A percentile compares a stretch with the other conserved stretches of the same genome.
These are phyloP conservation scores for Thalassiosira oceanica DNA, from an alignment of 352 stramenopile genomes.

Conservation along the genomic window DNA sequence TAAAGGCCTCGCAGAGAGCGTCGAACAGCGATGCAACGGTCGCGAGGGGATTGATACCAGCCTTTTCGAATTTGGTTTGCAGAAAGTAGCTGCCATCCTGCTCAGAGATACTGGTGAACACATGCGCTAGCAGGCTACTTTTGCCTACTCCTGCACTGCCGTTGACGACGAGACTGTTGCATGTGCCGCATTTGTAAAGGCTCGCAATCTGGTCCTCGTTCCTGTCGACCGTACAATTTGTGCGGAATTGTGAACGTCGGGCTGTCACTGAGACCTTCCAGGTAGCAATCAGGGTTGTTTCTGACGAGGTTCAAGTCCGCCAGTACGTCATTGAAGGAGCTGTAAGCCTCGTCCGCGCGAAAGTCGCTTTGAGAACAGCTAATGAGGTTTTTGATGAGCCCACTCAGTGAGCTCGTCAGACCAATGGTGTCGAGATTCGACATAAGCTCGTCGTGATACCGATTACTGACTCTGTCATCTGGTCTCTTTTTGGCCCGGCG, in stretches of 20 bases:
- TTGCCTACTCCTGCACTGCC: constrained; percentile 6
- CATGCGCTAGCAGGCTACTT: not conserved
- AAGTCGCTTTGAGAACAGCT: constrained; percentile 17
- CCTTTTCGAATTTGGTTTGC: constrained; percentile 10
- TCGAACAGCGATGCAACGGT: constrained; percentile 40
- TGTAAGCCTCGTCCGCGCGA: constrained; percentile 25
- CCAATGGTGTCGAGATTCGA: constrained; percentile 10
- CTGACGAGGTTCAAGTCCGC: constrained; percentile 32
- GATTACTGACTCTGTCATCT: too few relatives aligned
- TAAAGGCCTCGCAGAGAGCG: constrained; percentile 23
- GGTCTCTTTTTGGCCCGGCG: too few relatives aligned
- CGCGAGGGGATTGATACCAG: constrained; percentile 4
- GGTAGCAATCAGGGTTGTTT: constrained; percentile 21
- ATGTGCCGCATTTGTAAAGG: not conserved
- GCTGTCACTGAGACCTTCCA: constrained; percentile 21
- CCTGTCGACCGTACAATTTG: constrained; percentile 29
- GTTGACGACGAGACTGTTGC: not conserved
- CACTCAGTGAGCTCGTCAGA: constrained; percentile 1
- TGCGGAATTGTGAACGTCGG: constrained; percentile 13
- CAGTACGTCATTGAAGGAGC: constrained; percentile 19
- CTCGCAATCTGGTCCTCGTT: not conserved
- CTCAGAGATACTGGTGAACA: not conserved
- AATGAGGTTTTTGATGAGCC: constrained; percentile 26
- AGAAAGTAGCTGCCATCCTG: not conserved
- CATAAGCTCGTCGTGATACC: too few relatives aligned